Base-by-base conservation (phyloP, 495 filamentous ascomycete genomes). In the Aspergillus asperescens region DNA sequence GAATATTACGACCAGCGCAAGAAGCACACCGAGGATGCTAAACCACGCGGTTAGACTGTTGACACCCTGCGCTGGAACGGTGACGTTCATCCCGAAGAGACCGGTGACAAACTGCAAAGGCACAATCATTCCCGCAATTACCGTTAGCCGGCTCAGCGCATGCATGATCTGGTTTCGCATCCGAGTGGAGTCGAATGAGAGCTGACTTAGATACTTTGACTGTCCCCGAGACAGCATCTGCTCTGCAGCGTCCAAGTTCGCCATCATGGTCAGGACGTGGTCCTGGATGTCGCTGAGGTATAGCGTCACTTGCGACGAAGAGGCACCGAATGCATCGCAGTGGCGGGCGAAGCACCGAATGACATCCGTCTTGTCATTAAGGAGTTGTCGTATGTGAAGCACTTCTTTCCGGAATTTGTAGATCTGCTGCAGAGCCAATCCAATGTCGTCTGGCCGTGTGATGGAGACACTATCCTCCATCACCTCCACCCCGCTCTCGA, bases 221-320 rank as follows among this genome's bases (percentile, higher is more conserved):
- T 95, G 91, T 16, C 81, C 82, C 20, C 91, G 84, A 0, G 85
- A 87, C 22, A 96, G 79, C 77, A 96, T 95, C 74, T 95, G 93
- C 67, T 96, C 91, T 51, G 89, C 91, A 57, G 95, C 89, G 8
- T 80, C 80, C 23, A 96, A 73, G 63, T 92, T 95, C 57, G 81
- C 84, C 77, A 92, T 89, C 90, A 95, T 95, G 50, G 91, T 95
- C 24, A 96, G 82, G 34, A 96, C 89, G 75, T 96, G 91, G 66
- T 96, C 91, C 65, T 95, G 90, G 53, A 95, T 92, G 71, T 95
- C 91, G 48, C 86, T 85, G 0, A 96, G 78, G 62, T 95, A 96
- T 52, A 95, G 77, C 12, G 87, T 88, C 56, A 96, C 91, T 61
- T 95, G 88, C 65, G 86, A 85, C 4, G 86, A 81, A 0, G 90